These are phyloP conservation scores for Suillus discolor DNA, from an alignment of 768 basidiomycete species.

Conservation along the genomic window DNA sequence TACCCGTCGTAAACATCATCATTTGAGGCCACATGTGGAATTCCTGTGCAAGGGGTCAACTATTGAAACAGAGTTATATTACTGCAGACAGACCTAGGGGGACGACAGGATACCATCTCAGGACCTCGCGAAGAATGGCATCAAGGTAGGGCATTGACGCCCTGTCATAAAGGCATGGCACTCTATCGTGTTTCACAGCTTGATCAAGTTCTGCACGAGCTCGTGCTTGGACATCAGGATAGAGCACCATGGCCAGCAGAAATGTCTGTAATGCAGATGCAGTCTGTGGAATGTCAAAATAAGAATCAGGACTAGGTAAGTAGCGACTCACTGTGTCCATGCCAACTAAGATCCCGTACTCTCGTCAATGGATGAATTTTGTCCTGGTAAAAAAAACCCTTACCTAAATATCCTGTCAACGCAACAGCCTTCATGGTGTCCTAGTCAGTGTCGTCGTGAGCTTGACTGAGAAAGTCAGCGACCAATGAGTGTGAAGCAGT, in stretches of 20 bases:
- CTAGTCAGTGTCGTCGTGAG: too few relatives aligned
- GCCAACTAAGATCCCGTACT: not conserved
- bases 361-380: not conserved
- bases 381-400: not conserved
- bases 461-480: too few relatives aligned
- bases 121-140: constrained; percentile 21
- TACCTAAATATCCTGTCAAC: too few relatives aligned
- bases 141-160: constrained; percentile 26
- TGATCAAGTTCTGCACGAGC: constrained; percentile 33
- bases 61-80: not conserved
- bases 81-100: constrained; percentile 21
- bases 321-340: constrained; percentile 7
- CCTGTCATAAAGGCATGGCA: constrained; percentile 20
- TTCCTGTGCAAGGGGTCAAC: constrained; percentile 6
- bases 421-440: too few relatives aligned
- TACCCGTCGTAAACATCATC: constrained; percentile 44
- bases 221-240: constrained; percentile 27
- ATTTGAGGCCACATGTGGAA: constrained; percentile 28
- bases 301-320: not conserved
- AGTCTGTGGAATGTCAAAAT: constrained; percentile 11
- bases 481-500: too few relatives aligned
- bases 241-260: constrained; percentile 30
- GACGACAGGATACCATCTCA: constrained; percentile 24
- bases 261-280: constrained; percentile 26
- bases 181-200: constrained; percentile 14